Evolutionary conservation across 2,329 filamentous ascomycete genomes (phyloP).

Genomic region (Fusarium incarnatum): DNA sequence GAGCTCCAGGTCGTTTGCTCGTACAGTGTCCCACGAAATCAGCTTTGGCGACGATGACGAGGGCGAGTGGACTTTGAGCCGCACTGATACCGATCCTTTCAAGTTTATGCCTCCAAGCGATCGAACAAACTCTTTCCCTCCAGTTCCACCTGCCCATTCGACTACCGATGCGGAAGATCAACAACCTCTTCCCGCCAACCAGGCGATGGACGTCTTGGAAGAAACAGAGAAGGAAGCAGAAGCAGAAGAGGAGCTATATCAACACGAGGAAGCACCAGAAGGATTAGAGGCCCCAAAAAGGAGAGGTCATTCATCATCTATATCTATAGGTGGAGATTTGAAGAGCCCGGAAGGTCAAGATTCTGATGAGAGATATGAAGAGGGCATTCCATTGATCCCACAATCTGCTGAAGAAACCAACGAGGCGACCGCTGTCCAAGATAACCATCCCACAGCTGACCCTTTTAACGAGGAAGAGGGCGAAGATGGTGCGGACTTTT

Average conservation of each 20-base stretch:
- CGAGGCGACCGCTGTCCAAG: conserved; percentile 26
- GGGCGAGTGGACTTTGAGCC: conserved; percentile 66
- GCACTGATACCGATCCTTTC: conserved; percentile 67
- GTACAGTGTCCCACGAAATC: conserved; percentile 72
- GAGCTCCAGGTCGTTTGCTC: conserved; percentile 72
- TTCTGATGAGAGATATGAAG: conserved; percentile 72
- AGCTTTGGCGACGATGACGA: conserved; percentile 72
- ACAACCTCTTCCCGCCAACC: conserved; percentile 59
- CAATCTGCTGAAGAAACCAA: conserved; percentile 38
- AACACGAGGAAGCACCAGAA: conserved; percentile 28
- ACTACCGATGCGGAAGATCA: conserved; percentile 47
- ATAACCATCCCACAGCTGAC: conserved; percentile 40
- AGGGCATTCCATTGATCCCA: conserved; percentile 74
- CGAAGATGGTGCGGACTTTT: conserved; percentile 72
- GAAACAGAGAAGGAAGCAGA: conserved; percentile 63
- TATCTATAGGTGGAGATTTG: conserved; percentile 59
- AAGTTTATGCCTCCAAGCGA: conserved; percentile 68
- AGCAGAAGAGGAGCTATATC: conserved; percentile 55
- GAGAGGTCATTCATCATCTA: conserved; percentile 46
- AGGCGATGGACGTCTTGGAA: conserved; percentile 65
- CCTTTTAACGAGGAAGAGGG: conserved; percentile 59
- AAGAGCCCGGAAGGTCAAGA: conserved; percentile 56
- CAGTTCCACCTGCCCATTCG: conserved; percentile 59
- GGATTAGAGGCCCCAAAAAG: conserved; percentile 20
- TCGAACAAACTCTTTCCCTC: conserved; percentile 72